Conservation (phyloP, 2,329 filamentous ascomycete species). For the Domatiomyces catenatus region DNA sequence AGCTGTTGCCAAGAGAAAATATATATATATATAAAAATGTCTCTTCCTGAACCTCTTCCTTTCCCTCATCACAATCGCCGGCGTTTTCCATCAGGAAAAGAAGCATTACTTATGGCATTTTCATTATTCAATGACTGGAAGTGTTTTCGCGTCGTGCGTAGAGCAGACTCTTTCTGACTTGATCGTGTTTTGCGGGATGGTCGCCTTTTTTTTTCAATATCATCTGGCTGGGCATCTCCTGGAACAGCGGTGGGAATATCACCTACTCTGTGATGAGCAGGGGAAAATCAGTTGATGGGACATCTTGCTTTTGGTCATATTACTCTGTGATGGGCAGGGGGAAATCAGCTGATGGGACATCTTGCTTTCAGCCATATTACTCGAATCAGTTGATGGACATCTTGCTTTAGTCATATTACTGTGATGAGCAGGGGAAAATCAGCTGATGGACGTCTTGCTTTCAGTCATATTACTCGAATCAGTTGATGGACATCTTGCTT, state of each 20-base stretch:
- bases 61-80: slow-evolving; percentile 16
- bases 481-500: slow-evolving; percentile 14
- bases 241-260: slow-evolving; percentile 7
- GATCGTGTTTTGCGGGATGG: slow-evolving; percentile 1
- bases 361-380: no score
- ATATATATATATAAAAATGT: background rate
- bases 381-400: no score
- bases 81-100: slow-evolving; percentile 8
- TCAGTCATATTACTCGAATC: no score
- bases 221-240: slow-evolving; percentile 18
- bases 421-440: slow-evolving; percentile 19
- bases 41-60: slow-evolving; percentile 16
- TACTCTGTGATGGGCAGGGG: no score
- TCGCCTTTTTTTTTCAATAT: slow-evolving; percentile 3
- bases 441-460: slow-evolving; percentile 17
- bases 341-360: no score
- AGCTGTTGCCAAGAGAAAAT: no score
- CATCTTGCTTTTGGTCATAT: background rate
- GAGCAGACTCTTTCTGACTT: background rate
- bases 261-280: slow-evolving; percentile 19
- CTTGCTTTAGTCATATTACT: no score
- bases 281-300: slow-evolving; percentile 19
- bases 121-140: background rate
- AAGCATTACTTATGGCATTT: slow-evolving; percentile 1
- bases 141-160: background rate